A percentile compares a stretch with the other conserved stretches of the same genome.
phyloP scores from a whole-genome alignment of 257 asterid genomes.

The Fraxinus anomala region DNA sequence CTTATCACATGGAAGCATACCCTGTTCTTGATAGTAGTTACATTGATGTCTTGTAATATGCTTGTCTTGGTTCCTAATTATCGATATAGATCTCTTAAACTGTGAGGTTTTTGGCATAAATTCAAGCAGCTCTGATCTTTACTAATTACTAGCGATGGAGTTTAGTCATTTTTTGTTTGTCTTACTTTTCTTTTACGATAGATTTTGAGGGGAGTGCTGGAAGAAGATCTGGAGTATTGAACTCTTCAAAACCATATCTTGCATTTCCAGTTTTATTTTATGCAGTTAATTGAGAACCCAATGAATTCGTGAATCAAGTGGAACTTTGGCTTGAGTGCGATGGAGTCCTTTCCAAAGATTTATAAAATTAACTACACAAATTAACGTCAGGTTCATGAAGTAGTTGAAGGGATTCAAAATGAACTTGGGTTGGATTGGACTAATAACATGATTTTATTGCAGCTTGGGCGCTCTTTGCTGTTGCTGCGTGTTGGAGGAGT shows the following conservation, averaged over 20 bases:
- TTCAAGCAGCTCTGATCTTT: background rate
- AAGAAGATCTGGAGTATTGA: background rate
- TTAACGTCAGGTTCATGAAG: background rate
- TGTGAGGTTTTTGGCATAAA: background rate
- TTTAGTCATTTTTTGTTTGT: background rate
- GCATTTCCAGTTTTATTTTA: background rate
- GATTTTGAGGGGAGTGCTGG: background rate
- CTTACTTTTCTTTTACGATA: background rate
- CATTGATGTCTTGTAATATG: background rate
- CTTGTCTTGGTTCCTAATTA: background rate
- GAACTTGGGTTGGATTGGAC: background rate
- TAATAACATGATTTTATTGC: conserved; percentile 5
- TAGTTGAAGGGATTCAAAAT: background rate
- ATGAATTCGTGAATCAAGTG: background rate
- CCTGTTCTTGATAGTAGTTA: background rate
- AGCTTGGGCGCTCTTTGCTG: conserved; percentile 43
- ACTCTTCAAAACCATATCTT: background rate
- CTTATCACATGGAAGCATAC: background rate
- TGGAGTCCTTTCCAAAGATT: background rate
- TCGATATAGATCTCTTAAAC: background rate
- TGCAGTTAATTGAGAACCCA: background rate
- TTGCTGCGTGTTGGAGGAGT: conserved; percentile 37
- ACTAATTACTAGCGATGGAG: background rate
- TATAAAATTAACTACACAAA: background rate
- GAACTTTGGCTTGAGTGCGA: background rate